Evolutionary conservation across 202 grass and related monocot genomes (phyloP), one percentile per base, ranked within the genome.

Genomic region (Panicum virgatum): DNA sequence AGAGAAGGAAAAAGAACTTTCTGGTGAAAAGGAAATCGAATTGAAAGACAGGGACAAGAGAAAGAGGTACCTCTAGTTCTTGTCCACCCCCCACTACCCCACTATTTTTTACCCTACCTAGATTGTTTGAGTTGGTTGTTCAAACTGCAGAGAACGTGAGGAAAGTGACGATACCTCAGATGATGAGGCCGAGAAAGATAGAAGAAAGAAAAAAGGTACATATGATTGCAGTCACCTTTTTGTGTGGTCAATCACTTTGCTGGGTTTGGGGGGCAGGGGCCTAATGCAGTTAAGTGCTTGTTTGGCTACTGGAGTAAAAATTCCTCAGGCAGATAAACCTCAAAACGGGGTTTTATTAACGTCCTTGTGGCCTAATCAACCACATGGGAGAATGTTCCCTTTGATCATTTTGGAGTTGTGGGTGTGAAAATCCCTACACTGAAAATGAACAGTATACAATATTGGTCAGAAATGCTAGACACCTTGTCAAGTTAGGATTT

Each of bases 1-100:
- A 20, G 62, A 45, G 13, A 59, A 82, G 44, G 60, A 80, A 26
- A 66, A 86, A 38, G 75, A 90, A 40, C 20, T 20, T 11, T 78
- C 18, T 12, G 61, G 36, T 69, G 56, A 65, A 50, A 85, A 76
- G 22, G 89, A 90, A 63, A 73, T 69, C 25, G 77, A 77, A 0
- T 30, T 89, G 27, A 65, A 76, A 87, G 53, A 73, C 25, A 82
- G 25, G 11, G 78, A 73, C 65, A 94, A 94, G 84, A 91, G 92
- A 72, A 94, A 94, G 82, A 94, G 92, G 92, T 94, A 77, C 25
- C 19, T 43, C 34, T 36, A 45, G 6, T 61, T 73, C 42, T 59
- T 36, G 23, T 54, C n/a, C 18, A 70, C 19, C 23, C 23, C 53
- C 13, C 15, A 11, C 13, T 80, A 8, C 29, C 60, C 11, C 16